Evolutionary conservation across 2,329 filamentous ascomycete genomes (phyloP).

Genomic region (Malbranchea zuffiana): DNA sequence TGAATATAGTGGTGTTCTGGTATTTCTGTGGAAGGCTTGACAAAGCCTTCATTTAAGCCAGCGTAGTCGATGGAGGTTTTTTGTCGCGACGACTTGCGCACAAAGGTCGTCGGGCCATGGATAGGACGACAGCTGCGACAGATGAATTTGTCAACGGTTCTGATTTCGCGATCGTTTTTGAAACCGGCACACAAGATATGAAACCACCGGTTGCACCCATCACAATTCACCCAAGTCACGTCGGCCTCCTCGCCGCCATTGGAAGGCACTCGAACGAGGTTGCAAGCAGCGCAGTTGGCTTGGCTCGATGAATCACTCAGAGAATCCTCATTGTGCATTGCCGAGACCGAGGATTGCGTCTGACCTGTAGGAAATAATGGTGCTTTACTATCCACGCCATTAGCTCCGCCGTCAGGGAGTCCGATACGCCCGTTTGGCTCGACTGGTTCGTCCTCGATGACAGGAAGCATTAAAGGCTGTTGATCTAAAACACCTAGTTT

Average conservation of each 20-base stretch:
- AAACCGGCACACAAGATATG: slow-evolving; percentile 58
- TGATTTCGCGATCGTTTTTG: slow-evolving; percentile 52
- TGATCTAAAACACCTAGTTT: slow-evolving; percentile 1
- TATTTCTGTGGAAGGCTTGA: slow-evolving; percentile 54
- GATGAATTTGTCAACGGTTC: slow-evolving; percentile 58
- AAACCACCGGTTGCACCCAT: slow-evolving; percentile 58
- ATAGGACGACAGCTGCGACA: slow-evolving; percentile 49
- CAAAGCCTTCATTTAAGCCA: slow-evolving; percentile 53
- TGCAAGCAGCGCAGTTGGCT: slow-evolving; percentile 48
- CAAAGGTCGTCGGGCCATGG: slow-evolving; percentile 54
- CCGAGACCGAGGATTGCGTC: neutral
- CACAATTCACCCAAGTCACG: slow-evolving; percentile 54
- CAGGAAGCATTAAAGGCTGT: slow-evolving; percentile 8
- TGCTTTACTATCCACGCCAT: neutral
- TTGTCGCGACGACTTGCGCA: slow-evolving; percentile 54
- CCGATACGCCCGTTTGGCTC: neutral
- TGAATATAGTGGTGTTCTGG: slow-evolving; percentile 58
- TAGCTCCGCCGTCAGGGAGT: neutral
- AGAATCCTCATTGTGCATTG: slow-evolving; percentile 4
- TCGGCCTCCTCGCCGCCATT: slow-evolving; percentile 43
- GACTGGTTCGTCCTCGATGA: slow-evolving; percentile 11
- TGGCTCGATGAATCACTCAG: slow-evolving; percentile 24
- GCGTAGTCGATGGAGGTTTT: slow-evolving; percentile 59
- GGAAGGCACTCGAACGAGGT: slow-evolving; percentile 42
- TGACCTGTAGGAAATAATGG: neutral